Percentiles rank a stretch among this genome's conserved stretches.
phyloP scores from a whole-genome alignment of 768 basidiomycete species.

The Mrakia blollopis region DNA sequence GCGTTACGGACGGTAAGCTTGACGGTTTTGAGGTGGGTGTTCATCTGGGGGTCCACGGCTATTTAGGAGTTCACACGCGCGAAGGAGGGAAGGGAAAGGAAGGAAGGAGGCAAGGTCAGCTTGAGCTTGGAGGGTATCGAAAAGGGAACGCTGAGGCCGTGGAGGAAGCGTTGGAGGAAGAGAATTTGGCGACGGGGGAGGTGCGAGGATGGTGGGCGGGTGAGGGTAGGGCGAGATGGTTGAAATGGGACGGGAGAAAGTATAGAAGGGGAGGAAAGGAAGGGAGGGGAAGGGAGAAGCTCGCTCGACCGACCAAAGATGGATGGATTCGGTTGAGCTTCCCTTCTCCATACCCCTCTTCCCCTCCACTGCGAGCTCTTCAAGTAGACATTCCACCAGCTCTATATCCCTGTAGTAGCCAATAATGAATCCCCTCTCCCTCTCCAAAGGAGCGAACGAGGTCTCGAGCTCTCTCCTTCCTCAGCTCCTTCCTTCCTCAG shows the following conservation, averaged over 20 bases:
- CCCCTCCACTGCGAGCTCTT: too few species aligned
- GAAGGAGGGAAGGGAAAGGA: neutral
- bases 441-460: neutral
- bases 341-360: too few species aligned
- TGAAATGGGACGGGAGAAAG: neutral
- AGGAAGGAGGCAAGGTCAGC: constrained; percentile 15
- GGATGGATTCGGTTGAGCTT: too few species aligned
- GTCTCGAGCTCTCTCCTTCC: too few species aligned
- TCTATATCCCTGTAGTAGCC: neutral
- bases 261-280: neutral
- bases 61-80: too few species aligned
- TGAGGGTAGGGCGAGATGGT: neutral
- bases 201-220: neutral
- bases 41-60: constrained; percentile 99
- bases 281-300: neutral
- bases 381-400: too few species aligned
- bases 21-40: constrained; percentile 95
- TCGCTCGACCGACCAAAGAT: too few species aligned
- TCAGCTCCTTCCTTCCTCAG: too few species aligned
- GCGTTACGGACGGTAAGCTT: constrained; percentile 85
- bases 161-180: neutral
- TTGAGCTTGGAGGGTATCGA: neutral
- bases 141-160: neutral
- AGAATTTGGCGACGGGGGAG: too few species aligned
- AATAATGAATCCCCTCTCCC: neutral